Evolutionary conservation across 2,329 filamentous ascomycete genomes (phyloP).

Genomic region (Tolypocladium inflatum): DNA sequence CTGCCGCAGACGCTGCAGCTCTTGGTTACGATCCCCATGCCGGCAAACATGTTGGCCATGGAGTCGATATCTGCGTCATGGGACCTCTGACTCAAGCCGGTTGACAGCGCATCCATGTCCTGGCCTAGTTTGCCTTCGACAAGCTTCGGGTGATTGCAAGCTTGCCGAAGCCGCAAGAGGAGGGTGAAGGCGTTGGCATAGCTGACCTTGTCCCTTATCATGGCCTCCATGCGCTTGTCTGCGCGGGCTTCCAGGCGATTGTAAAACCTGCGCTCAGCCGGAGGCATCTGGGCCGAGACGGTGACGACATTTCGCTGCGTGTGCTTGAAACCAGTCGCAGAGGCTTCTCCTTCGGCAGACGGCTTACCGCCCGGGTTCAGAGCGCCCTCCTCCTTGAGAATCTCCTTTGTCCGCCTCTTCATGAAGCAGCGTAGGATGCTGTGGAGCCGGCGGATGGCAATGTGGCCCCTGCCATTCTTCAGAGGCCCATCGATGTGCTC

Average conservation of each 20-base stretch:
- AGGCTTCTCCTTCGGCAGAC: constrained; percentile 36
- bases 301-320: constrained; percentile 83
- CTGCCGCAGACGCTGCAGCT: constrained; percentile 77
- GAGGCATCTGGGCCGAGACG: constrained; percentile 67
- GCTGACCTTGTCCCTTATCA: constrained; percentile 78
- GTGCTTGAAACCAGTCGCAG: constrained; percentile 71
- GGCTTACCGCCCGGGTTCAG: constrained; percentile 66
- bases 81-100: constrained; percentile 45
- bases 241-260: constrained; percentile 73
- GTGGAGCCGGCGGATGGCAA: constrained; percentile 81
- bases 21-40: constrained; percentile 67
- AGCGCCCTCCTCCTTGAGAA: constrained; percentile 81
- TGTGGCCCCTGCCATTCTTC: constrained; percentile 79
- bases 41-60: constrained; percentile 78
- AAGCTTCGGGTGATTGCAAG: constrained; percentile 88
- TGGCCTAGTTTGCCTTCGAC: constrained; percentile 77
- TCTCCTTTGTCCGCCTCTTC: constrained; percentile 96
- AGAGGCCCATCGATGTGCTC: constrained; percentile 83
- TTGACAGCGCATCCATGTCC: constrained; percentile 75
- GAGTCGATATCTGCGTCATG: constrained; percentile 63
- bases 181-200: constrained; percentile 92
- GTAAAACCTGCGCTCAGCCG: constrained; percentile 79
- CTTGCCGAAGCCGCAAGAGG: constrained; percentile 81
- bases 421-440: constrained; percentile 86
- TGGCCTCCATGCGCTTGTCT: constrained; percentile 75